These are phyloP conservation scores for Exophiala viscosa DNA, from an alignment of 2,329 filamentous ascomycete genomes.

Conservation along the genomic window DNA sequence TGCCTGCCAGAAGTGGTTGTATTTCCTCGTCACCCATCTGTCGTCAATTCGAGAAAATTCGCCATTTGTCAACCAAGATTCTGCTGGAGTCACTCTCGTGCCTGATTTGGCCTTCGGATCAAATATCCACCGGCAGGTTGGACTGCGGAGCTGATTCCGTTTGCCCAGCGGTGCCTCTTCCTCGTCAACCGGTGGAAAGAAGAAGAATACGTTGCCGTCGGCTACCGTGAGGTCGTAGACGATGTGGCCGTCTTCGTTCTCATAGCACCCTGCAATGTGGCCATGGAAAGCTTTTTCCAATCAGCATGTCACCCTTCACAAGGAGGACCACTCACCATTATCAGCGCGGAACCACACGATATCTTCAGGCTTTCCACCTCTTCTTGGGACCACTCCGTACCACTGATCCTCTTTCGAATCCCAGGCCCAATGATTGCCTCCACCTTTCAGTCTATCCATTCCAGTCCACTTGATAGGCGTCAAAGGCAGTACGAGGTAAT, in stretches of 20 bases:
- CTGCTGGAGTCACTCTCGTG: conserved; percentile 37
- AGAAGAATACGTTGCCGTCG: conserved; percentile 35
- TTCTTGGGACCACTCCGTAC: conserved; percentile 53
- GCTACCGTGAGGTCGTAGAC: conserved; percentile 39
- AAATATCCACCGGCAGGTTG: conserved; percentile 33
- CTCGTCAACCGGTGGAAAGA: conserved; percentile 23
- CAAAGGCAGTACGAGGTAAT: conserved; percentile 48
- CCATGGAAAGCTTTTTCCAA: conserved; percentile 39
- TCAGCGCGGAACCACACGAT: conserved; percentile 35
- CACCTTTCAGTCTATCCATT: conserved; percentile 42
- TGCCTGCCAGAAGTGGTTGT: conserved; percentile 48
- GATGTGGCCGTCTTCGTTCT: conserved; percentile 46
- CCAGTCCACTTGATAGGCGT: conserved; percentile 47
- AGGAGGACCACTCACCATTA: conserved; percentile 31
- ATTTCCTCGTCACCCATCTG: conserved; percentile 40
- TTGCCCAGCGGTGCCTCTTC: conserved; percentile 21
- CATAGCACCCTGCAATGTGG: conserved; percentile 49
- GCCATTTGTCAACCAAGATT: conserved; percentile 35
- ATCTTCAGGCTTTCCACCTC: conserved; percentile 50
- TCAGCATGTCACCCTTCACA: no score
- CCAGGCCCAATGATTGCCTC: conserved; percentile 52
- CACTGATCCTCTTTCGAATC: conserved; percentile 52
- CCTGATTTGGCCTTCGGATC: conserved; percentile 30
- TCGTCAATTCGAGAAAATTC: conserved; percentile 33
- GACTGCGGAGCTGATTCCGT: conserved; percentile 28